Conservation (phyloP, 2,329 filamentous ascomycete genomes). For the Xylariaceae sp. region DNA sequence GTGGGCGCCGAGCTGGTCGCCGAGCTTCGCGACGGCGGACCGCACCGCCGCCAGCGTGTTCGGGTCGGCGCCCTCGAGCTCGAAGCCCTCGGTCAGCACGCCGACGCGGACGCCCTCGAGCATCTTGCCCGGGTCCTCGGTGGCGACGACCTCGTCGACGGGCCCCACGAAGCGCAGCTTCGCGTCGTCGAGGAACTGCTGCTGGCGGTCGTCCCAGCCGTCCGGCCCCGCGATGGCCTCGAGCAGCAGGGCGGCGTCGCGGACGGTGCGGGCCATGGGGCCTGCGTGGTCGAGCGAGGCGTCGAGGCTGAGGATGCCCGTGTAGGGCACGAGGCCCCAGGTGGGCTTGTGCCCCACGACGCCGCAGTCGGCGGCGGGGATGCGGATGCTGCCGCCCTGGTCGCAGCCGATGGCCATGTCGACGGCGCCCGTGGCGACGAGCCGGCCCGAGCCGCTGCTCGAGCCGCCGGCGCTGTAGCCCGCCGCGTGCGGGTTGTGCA, state of each 20-base stretch:
- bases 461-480: conserved; percentile 40
- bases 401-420: conserved; percentile 28
- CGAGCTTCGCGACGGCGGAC: conserved; percentile 18
- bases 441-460: conserved; percentile 33
- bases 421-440: conserved; percentile 30
- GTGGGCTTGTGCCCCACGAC: conserved; percentile 27
- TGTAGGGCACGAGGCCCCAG: conserved; percentile 26
- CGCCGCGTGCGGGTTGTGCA: conserved; percentile 37
- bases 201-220: conserved; percentile 26
- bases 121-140: conserved; percentile 8
- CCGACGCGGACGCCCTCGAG: conserved; percentile 15
- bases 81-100: conserved; percentile 23
- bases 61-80: conserved; percentile 16
- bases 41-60: conserved; percentile 16
- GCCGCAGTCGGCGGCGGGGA: conserved; percentile 23
- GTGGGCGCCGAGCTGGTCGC: conserved; percentile 18
- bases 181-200: conserved; percentile 13
- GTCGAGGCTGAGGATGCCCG: conserved; percentile 23
- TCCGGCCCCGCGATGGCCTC: conserved; percentile 25
- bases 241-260: conserved; percentile 24
- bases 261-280: conserved; percentile 21
- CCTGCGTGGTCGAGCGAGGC: conserved; percentile 25
- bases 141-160: conserved; percentile 10
- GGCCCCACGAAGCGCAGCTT: conserved; percentile 10
- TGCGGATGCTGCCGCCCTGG: conserved; percentile 27